phyloP scores from a whole-genome alignment of 257 asterid species.

The Solanum sparsipilum region DNA sequence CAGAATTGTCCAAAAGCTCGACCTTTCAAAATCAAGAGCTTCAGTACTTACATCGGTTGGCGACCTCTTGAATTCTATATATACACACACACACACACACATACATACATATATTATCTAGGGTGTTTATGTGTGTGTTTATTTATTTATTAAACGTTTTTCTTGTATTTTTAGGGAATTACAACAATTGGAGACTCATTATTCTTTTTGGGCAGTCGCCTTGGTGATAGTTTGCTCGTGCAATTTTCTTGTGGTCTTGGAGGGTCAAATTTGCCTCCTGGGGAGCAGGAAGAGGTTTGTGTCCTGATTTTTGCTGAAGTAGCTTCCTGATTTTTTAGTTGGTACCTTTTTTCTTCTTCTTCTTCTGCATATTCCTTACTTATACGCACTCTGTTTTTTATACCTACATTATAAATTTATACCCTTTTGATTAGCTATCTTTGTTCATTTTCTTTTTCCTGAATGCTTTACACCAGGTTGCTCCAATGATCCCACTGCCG shows the following conservation, averaged over 20 bases:
- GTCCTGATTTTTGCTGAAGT: conserved; percentile 5
- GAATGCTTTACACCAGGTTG: background rate
- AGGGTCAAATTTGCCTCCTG: conserved; percentile 46
- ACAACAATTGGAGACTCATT: conserved; percentile 83
- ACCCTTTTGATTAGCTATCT: background rate
- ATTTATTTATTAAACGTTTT: background rate
- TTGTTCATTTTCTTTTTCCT: background rate
- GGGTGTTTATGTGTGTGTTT: background rate
- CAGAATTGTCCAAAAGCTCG: conserved; percentile 93
- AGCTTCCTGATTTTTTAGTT: conserved; percentile 4
- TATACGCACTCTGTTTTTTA: background rate
- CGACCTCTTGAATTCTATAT: conserved; percentile 3
- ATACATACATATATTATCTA: background rate
- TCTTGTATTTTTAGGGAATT: conserved; percentile 40
- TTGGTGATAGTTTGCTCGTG: conserved; percentile 96
- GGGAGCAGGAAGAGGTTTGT: conserved; percentile 79
- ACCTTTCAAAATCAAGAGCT: conserved; percentile 92
- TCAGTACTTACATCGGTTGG: conserved; percentile 95
- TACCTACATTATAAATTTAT: background rate
- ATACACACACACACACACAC: background rate
- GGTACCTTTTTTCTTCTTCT: background rate
- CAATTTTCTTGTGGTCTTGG: conserved; percentile 78
- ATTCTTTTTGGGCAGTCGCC: conserved; percentile 89
- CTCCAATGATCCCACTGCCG: background rate
- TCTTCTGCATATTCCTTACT: background rate